phyloP scores from a whole-genome alignment of 2,329 filamentous ascomycete genomes.

The Clarireedia paspali region DNA sequence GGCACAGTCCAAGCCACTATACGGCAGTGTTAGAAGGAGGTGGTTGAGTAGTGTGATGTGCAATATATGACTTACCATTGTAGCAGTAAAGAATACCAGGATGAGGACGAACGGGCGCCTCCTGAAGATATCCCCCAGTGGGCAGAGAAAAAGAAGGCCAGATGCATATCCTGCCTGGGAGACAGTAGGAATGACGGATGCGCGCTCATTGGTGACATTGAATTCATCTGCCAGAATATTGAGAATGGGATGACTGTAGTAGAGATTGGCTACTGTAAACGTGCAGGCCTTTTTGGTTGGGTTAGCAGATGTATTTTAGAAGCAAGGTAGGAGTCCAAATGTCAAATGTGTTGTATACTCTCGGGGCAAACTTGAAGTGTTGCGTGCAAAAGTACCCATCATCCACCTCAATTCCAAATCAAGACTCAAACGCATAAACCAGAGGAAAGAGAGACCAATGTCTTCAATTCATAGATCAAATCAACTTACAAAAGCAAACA shows the following conservation, averaged over 20 bases:
- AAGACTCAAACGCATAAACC: not conserved
- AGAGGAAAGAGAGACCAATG: not conserved
- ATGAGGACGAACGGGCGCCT: conserved; percentile 62
- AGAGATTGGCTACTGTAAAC: conserved; percentile 72
- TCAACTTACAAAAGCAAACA: conserved; percentile 44
- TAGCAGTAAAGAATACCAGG: conserved; percentile 60
- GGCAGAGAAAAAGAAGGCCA: conserved; percentile 67
- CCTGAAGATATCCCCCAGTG: conserved; percentile 62
- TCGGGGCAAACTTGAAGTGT: not conserved
- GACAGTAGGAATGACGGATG: conserved; percentile 62
- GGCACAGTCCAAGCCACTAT: conserved; percentile 61
- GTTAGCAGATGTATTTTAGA: conserved; percentile 2
- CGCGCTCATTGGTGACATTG: conserved; percentile 58
- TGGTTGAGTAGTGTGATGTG: not conserved
- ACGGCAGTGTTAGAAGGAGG: not conserved
- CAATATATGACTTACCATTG: conserved; percentile 43
- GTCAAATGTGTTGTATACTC: not conserved
- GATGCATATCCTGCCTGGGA: conserved; percentile 74
- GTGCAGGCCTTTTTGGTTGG: conserved; percentile 38
- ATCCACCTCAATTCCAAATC: not conserved
- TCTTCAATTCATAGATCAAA: too few species aligned
- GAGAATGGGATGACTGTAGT: conserved; percentile 74
- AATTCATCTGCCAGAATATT: conserved; percentile 69
- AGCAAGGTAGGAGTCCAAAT: not conserved
- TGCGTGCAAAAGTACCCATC: not conserved